These are phyloP conservation scores for Neltuma alba DNA, from an alignment of 306 rosid species.

Conservation along the genomic window DNA sequence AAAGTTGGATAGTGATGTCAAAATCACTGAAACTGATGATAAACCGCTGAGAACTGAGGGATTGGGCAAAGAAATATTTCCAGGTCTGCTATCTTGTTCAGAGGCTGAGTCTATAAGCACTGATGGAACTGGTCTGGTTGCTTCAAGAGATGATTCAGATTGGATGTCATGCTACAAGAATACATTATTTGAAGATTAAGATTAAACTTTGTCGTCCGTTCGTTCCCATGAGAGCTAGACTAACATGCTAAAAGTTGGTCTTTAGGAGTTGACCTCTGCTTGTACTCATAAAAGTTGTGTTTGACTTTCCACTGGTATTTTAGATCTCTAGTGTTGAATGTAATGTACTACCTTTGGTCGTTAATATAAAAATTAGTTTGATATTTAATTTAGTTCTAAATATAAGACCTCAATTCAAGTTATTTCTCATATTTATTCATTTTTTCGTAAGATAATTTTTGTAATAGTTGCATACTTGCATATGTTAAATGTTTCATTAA, in stretches of 20 bases:
- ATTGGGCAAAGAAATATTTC: slow-evolving; percentile 37
- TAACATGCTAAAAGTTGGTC: slow-evolving; percentile 25
- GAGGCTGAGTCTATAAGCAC: slow-evolving; percentile 72
- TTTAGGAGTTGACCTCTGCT: slow-evolving; percentile 12
- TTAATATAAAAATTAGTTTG: no score
- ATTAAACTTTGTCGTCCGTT: slow-evolving; percentile 26
- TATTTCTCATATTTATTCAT: no score
- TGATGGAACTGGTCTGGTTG: slow-evolving; percentile 65
- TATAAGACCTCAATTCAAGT: no score
- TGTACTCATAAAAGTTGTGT: slow-evolving; percentile 20
- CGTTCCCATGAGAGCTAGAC: slow-evolving; percentile 26
- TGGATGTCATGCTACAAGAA: slow-evolving; percentile 63
- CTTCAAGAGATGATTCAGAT: slow-evolving; percentile 78
- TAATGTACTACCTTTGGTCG: no score
- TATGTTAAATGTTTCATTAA: no score
- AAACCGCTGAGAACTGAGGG: slow-evolving; percentile 36
- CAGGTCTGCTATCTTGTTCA: slow-evolving; percentile 34
- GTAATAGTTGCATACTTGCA: no score
- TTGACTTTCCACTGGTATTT: neutral
- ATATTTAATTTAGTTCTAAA: no score
- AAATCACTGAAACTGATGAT: slow-evolving; percentile 34
- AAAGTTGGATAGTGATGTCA: slow-evolving; percentile 27
- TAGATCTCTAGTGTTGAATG: neutral
- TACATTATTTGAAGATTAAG: slow-evolving; percentile 52
- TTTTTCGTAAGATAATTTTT: no score